Evolutionary conservation across 176 grass and related monocot genomes (phyloP), one percentile per base, ranked within the genome.

Genomic region (Oryza brachyantha): DNA sequence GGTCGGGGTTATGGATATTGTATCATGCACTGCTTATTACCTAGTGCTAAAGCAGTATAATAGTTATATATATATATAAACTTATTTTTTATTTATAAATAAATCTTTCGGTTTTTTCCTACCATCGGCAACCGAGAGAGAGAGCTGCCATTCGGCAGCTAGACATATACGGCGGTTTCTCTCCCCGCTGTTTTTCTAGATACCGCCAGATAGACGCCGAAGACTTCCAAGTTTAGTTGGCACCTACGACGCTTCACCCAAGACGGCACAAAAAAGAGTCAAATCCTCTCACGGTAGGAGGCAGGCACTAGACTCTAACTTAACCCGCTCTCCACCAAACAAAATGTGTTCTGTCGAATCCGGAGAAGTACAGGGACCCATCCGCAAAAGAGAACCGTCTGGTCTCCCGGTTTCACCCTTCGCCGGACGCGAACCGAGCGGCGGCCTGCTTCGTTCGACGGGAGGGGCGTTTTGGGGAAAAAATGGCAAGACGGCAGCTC

Each of bases 391-490:
- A 13, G 1, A 27, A 52, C 34, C 45, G 24, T 17, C 1, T 4
- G n/a, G 19, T 63, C n/a, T 21, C 10, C 45, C 65, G 10, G 8
- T 1, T 1, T 0, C 5, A 9, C 28, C 79, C 79, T 64, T n/a
- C 59, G 64, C 40, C 58, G 13, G 73, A 13, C 39, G 5, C 58
- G 7, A 13, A 43, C 29, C 29, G 5, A 1, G 2, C 11, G 16
- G 10, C 0, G 78, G 25, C 16, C 16, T 3, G 46, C 34, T 62
- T 21, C 13, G 7, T 1, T n/a, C 9, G 2, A 42, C 19, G 28
- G 27, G 76, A 38, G 64, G 87, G 71, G 55, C 21, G 36, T 87
- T 81, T 24, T 17, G 4, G 77, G 70, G 54, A 48, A 38, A 21
- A 48, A 38, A 21, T 62, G 24, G n/a, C 24, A n/a, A n/a, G n/a